These are phyloP conservation scores for Iodosphaeria phyllophila DNA, from an alignment of 2,329 filamentous ascomycete species.

Conservation along the genomic window DNA sequence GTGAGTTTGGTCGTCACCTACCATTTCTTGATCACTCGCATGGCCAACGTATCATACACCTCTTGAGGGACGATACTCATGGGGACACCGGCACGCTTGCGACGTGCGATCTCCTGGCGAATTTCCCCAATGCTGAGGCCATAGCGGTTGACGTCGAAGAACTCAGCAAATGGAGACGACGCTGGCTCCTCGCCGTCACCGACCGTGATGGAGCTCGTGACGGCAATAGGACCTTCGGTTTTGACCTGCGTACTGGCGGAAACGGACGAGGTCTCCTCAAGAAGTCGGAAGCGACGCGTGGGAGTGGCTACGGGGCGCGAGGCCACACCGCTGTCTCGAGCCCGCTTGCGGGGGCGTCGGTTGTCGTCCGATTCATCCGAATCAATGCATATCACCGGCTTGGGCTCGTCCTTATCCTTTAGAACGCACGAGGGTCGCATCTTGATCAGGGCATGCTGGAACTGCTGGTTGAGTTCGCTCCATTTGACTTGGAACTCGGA, in stretches of 20 bases:
- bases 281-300: constrained; percentile 6
- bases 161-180: constrained; percentile 17
- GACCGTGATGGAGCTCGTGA: neutral
- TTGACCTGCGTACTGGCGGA: too few species aligned
- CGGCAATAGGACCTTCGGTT: neutral
- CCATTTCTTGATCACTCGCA: constrained; percentile 39
- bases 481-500: constrained; percentile 18
- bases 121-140: constrained; percentile 31
- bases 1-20: too few species aligned
- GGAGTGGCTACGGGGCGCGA: constrained; percentile 12
- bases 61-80: constrained; percentile 34
- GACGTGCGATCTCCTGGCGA: constrained; percentile 30
- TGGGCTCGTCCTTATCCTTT: constrained; percentile 8
- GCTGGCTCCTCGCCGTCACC: constrained; percentile 3
- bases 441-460: constrained; percentile 12
- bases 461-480: constrained; percentile 14
- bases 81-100: constrained; percentile 37
- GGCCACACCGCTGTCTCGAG: constrained; percentile 12
- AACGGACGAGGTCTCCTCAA: constrained; percentile 9
- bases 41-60: constrained; percentile 38
- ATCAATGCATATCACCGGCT: constrained; percentile 11
- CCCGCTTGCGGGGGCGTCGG: constrained; percentile 9
- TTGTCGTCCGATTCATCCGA: constrained; percentile 12
- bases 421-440: constrained; percentile 16
- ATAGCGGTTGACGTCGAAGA: constrained; percentile 17